Evolutionary conservation across 139 green algal genomes (phyloP).

Genomic region (Micractinium conductrix): DNA sequence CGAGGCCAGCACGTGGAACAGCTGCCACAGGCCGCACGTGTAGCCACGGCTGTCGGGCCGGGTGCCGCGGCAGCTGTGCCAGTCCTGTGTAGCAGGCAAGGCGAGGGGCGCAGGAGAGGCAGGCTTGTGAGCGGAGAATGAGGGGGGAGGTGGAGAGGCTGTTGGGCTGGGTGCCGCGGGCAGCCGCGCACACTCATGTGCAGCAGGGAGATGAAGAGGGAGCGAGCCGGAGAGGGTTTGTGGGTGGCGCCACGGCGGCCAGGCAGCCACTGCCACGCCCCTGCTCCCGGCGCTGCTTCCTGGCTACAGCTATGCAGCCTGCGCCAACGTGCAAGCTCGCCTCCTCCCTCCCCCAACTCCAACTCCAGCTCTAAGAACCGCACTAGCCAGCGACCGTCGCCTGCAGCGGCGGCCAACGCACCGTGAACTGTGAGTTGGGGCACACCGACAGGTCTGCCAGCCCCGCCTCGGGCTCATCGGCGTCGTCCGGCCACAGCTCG

Average conservation of each 20-base stretch:
- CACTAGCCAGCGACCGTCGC: background rate
- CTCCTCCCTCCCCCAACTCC: background rate
- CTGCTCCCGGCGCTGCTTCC: too few species aligned
- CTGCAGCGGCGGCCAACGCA: background rate
- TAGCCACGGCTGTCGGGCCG: constrained; percentile 62
- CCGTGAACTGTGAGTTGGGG: constrained; percentile 32
- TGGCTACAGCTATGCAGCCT: too few species aligned
- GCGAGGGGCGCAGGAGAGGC: background rate
- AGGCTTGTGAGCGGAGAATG: too few species aligned
- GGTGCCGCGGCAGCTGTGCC: constrained; percentile 60
- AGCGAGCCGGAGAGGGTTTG: too few species aligned
- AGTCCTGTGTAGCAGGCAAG: constrained; percentile 17
- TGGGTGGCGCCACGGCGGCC: too few species aligned
- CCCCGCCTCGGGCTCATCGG: constrained; percentile 1
- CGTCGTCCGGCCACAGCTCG: constrained; percentile 39
- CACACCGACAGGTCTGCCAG: constrained; percentile 47
- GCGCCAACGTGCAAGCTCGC: too few species aligned
- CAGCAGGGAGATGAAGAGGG: background rate
- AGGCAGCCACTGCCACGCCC: too few species aligned
- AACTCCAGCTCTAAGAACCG: background rate
- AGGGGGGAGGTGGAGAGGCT: too few species aligned
- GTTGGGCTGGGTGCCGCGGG: background rate
- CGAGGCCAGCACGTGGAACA: constrained; percentile 71
- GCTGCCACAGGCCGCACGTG: constrained; percentile 80
- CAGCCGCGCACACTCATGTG: background rate